These are phyloP conservation scores for Boletus sp. DNA, from an alignment of 768 basidiomycete species.

Conservation along the genomic window DNA sequence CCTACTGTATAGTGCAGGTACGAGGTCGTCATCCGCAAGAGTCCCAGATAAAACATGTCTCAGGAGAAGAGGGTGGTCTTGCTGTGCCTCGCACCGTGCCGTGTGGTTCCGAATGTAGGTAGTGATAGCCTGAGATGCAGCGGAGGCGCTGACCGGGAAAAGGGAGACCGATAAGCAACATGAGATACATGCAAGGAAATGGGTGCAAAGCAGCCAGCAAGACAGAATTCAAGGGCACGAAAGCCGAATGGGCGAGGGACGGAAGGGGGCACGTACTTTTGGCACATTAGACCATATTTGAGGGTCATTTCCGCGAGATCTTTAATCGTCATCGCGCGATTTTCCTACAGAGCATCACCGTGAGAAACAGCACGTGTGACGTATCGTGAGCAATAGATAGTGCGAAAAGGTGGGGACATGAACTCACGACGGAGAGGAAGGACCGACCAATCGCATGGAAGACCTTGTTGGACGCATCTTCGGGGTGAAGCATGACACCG, in stretches of 20 bases:
- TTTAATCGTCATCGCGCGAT: conserved; percentile 84
- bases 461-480: conserved; percentile 69
- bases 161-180: conserved; percentile 8
- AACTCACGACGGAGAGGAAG: conserved; percentile 68
- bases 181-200: conserved; percentile 8
- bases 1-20: conserved; percentile 66
- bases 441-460: conserved; percentile 71
- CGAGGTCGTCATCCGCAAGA: conserved; percentile 66
- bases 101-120: conserved; percentile 77
- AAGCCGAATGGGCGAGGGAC: conserved; percentile 7
- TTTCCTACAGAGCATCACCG: conserved; percentile 45
- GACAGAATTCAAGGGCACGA: conserved; percentile 7
- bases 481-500: conserved; percentile 65
- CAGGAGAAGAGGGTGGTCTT: conserved; percentile 71
- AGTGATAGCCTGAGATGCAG: conserved; percentile 78
- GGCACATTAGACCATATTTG: conserved; percentile 63
- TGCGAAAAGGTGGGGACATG: neutral
- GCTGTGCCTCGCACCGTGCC: conserved; percentile 64
- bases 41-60: conserved; percentile 73
- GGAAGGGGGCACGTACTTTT: conserved; percentile 53
- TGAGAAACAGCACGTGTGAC: conserved; percentile 17
- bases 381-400: conserved; percentile 15
- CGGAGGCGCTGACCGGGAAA: conserved; percentile 52
- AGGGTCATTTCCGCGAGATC: conserved; percentile 74
- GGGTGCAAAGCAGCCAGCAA: conserved; percentile 2